Evolutionary conservation across 2,329 filamentous ascomycete species (phyloP).

Genomic region (Macroventuria anomochaeta): DNA sequence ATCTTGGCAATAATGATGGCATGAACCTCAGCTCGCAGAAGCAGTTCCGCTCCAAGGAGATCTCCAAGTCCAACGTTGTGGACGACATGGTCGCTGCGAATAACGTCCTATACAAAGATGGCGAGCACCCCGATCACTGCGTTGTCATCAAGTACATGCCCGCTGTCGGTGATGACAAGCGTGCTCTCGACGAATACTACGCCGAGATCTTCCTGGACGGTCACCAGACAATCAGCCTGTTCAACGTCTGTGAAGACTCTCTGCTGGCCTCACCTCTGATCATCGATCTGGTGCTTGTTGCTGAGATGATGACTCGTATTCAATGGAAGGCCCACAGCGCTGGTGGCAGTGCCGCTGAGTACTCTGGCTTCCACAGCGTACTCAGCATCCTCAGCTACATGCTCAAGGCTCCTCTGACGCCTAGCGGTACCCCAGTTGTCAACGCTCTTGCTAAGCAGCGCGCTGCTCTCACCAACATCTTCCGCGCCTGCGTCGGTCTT

Average conservation of each 20-base stretch:
- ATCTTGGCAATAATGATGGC: conserved; percentile 98
- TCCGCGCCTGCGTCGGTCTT: conserved; percentile 94
- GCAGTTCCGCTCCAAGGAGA: conserved; percentile 99
- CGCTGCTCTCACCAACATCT: conserved; percentile 93
- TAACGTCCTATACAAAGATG: conserved; percentile 83
- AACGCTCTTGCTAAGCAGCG: conserved; percentile 97
- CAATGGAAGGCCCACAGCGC: conserved; percentile 75
- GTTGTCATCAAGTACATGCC: conserved; percentile 99
- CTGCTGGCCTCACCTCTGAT: conserved; percentile 94
- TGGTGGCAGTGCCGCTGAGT: conserved; percentile 67
- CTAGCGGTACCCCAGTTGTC: conserved; percentile 91
- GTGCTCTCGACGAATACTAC: conserved; percentile 98
- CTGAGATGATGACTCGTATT: conserved; percentile 99
- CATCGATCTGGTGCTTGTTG: conserved; percentile 90
- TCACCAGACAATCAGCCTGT: conserved; percentile 96
- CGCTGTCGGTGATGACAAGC: conserved; percentile 98
- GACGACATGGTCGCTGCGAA: conserved; percentile 99
- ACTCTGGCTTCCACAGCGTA: conserved; percentile 94
- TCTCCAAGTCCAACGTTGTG: conserved; percentile 98
- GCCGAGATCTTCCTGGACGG: conserved; percentile 98
- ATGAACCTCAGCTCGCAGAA: conserved; percentile 97
- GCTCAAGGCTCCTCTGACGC: conserved; percentile 93
- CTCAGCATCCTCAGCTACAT: conserved; percentile 98
- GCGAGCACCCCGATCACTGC: conserved; percentile 95
- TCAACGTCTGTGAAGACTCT: conserved; percentile 99